A percentile compares a stretch with the other conserved stretches of the same genome.
Evolutionary conservation across 2,329 filamentous ascomycete species (phyloP).

Genomic region (Canariomyces notabilis): DNA sequence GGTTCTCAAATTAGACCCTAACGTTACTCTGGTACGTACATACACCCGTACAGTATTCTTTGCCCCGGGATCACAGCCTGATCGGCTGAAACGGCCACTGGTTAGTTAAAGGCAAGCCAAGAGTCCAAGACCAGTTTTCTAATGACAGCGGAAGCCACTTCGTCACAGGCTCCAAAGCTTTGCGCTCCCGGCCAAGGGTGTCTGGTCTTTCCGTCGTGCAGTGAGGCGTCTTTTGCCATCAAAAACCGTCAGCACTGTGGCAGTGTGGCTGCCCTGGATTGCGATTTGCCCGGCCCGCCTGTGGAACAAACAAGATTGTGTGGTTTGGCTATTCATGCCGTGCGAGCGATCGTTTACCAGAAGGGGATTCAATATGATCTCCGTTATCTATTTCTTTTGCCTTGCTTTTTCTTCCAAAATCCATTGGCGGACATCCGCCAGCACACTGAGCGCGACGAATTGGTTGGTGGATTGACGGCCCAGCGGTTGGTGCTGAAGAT

Average conservation of each 20-base stretch:
- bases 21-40: too few species aligned
- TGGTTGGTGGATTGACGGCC: too few species aligned
- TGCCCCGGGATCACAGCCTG: constrained; percentile 19
- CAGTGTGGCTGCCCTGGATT: not conserved
- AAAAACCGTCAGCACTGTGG: not conserved
- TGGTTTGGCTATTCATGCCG: not conserved
- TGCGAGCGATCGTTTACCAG: not conserved
- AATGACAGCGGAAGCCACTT: constrained; percentile 19
- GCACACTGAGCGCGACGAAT: too few species aligned
- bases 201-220: not conserved
- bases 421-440: too few species aligned
- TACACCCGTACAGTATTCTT: constrained; percentile 20
- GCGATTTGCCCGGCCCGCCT: not conserved
- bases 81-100: constrained; percentile 27
- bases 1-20: constrained; percentile 25
- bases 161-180: constrained; percentile 2
- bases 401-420: not conserved
- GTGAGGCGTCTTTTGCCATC: constrained; percentile 2
- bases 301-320: not conserved
- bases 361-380: not conserved
- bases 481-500: too few species aligned
- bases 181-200: not conserved
- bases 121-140: constrained; percentile 16
- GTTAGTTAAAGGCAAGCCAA: constrained; percentile 23
- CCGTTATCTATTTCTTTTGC: not conserved